Base-by-base conservation (phyloP, 164 flowering plant genomes). In the Dillenia turbinata region DNA sequence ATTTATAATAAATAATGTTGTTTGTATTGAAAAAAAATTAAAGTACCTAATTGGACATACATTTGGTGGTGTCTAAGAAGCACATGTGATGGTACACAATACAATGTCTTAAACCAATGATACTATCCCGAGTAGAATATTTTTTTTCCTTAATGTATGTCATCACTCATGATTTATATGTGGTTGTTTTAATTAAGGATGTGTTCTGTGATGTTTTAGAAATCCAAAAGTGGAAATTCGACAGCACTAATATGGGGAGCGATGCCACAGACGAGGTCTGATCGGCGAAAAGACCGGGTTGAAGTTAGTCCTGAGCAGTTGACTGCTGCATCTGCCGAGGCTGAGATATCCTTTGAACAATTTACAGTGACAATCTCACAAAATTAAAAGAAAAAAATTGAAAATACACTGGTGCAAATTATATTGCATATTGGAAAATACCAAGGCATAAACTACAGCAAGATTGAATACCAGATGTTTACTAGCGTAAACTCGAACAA, bases 241-340 rank as follows among this genome's bases (percentile, higher is more conserved):
- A 86, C 86, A 55, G 99, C 99, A 17, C 65, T 90, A 46, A 92
- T 92, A 24, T 95, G 99, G 99, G 99, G 91, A 63, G 99, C 98
- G 67, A 80, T 95, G 8, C 99, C 99, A 57, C 99, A 92, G 73
- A 83, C 96, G 55, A 76, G 98, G 48, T 92, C 97, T 62, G 98
- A 92, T 75, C 79, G 99, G 69, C 79, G 83, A 44, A 95, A 92
- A 75, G 98, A 95, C 63, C 82, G 97, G 54, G 99, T 95, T 13
- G 99, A 92, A 83, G 92, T 97, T 45, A 90, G 88, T 75, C 97
- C 99, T n/a, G 99, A 95, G 69, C 98, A 95, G 83, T 77, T 92
- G 68, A 95, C 98, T 63, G 98, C 98, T 48, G 99, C 99, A 68
- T 87, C 99, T 62, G 92, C 86, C 65, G 84, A 84, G 58, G 99